Base-by-base conservation (phyloP, 208 protist species). In the Spongospora subterranea region DNA sequence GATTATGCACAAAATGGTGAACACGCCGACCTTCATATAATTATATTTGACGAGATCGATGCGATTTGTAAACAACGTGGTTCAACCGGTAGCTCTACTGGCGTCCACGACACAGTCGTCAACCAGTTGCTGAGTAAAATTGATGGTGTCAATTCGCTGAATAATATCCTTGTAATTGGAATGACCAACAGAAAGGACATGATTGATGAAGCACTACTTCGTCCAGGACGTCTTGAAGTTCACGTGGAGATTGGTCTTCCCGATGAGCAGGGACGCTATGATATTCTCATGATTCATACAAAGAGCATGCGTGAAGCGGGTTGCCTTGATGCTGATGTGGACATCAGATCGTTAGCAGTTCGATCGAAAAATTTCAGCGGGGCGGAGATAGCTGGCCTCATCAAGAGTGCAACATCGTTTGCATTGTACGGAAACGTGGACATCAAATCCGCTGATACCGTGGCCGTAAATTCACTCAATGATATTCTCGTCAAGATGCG, bases 31-130 rank as follows among this genome's bases (percentile, higher is more conserved):
- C 93, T 99, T 32, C 99, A 99, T 93, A 96, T 99, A 41, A 99
- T 99, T 92, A 99, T 99, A 91, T 98, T 99, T 90, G 99, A 99
- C 95, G 99, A 99, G 94, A 97, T 99, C 93, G 98, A 99, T 95
- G 97, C 98, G 50, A 99, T 99, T 92, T 99, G 98, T 94, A 99
- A 99, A 93, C 95, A 98, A 93, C 95, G 98, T 91, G 98, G 98
- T 54, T 95, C 95, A 0, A 93, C 95, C 6, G 93, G 94, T 29
- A 96, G 97, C 92, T 97, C 96, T 45, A 99, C 98, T 0, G 98
- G 98, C 77, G 98, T 99, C 1, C 53, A 90, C 32, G 94, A 95
- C 89, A 98, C 97, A 45, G 96, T 99, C 29, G 98, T 99, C 0
- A 99, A 99, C 95, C 98, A 99, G 95, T 96, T 99, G 0, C 96